Base-by-base conservation (phyloP, 768 basidiomycete species). In the Austroboletus eburneus region DNA sequence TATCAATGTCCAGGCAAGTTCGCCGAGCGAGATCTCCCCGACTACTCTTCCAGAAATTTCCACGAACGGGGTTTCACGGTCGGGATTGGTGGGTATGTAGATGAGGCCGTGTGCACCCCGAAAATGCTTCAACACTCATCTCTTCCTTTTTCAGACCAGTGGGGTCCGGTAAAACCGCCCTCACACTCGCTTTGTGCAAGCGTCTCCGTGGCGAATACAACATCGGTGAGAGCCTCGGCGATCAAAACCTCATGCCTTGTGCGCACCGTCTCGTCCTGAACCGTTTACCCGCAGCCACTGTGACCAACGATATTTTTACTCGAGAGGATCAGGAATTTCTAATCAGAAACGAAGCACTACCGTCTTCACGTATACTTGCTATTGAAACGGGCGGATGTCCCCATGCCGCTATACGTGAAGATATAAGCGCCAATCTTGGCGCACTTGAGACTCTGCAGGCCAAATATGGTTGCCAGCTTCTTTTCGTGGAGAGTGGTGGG, bases 251-350 rank as follows among this genome's bases (percentile, higher is more conserved):
- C 40, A 32, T 36, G 42, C 30, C 27, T 45, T 39, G 30, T n/a
- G 29, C 25, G 35, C 39, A 17, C 22, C 39, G 16, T 38, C 39
- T 47, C 29, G 50, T 44, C 18, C 45, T 52, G 20, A 57, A 39
- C 39, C 17, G 10, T 58, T 45, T 50, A 43, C 35, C 50, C 42
- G 9, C 25, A 92, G 94, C 91, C 27, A 92, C 91, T 2, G 91
- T 95, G 13, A 99, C 95, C n/a, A 99, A 99, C 68, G 95, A 99
- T 68, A 99, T 99, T 64, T 99, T 99, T 69, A 99, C 95, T 29
- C 78, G 87, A 18, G 95, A 98, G 65, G 95, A 98, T 61, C 93
- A 96, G 65, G 95, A 98, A 59, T 99, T 99, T 67, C 72, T 99
- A 30, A 95, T 99, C 61, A 84, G 80, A 59, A 91, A 97, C 69